Evolutionary conservation across 805 yeast species (phyloP), one percentile per base, ranked within the genome.

Genomic region (Saturnispora besseyi): DNA sequence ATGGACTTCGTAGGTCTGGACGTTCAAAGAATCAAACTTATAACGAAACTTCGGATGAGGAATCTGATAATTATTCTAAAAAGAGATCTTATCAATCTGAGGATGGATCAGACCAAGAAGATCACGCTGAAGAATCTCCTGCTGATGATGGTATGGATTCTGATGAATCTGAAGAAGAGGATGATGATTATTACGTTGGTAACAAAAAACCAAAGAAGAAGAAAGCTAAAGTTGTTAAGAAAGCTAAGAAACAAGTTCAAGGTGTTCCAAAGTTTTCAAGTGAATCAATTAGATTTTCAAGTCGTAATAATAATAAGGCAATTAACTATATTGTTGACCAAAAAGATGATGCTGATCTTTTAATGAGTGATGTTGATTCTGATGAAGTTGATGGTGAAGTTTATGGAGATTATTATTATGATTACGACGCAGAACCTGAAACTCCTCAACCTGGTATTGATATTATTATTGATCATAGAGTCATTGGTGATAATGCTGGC

Each of bases 1-100:
- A 86, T 58, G 95, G 95, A 1, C 71, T 86, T 49, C 77, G 95
- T 66, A 75, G 95, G 56, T 82, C 90, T 4, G 80, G 81, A 41
- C 72, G 93, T 59, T 79, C 83, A 9, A 71, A 81, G 52, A 57
- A 67, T 3, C 59, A 59, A 42, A 64, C 64, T 30, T 74, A 71
- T 32, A 55, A 46, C n/a, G 50, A 49, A n/a, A 44, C 48, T 38
- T 15, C 28, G 1, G 62, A 57, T 49, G 61, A 62, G 28, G 63
- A 60, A 3, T 46, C 36, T 13, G 49, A 50, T 29, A 44, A 37
- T 11, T 44, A 46, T 8, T 18, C 38, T 10, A 46, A 40, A 30
- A 46, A 46, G 26, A 46, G 49, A 32, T 18, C 40, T 4, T n/a
- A 38, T n/a, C 61, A 56, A 15, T 52, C 57, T 15, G 48, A 48